phyloP scores from a whole-genome alignment of 2,329 filamentous ascomycete genomes.

The Beauveria varroae region DNA sequence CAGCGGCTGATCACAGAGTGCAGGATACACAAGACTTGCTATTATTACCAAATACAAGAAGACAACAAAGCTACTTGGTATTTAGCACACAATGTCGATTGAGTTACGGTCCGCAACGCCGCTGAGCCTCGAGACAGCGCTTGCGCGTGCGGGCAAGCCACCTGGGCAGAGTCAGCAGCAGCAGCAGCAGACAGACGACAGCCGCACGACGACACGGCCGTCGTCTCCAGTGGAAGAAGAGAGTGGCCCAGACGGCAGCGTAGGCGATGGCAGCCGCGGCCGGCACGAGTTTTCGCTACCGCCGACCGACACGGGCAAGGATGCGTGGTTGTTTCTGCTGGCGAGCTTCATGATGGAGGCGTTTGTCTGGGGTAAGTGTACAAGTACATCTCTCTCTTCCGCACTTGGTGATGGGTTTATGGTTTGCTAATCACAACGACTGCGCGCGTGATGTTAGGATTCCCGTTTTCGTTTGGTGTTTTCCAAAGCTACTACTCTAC shows the following conservation, averaged over 20 bases:
- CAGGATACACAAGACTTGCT: too few species aligned
- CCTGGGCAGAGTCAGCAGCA: background rate
- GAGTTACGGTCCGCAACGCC: background rate
- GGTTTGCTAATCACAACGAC: background rate
- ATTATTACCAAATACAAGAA: too few species aligned
- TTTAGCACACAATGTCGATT: background rate
- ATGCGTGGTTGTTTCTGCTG: slow-evolving; percentile 27
- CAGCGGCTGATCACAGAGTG: too few species aligned
- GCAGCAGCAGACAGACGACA: background rate
- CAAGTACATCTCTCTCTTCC: too few species aligned
- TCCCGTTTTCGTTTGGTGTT: slow-evolving; percentile 61
- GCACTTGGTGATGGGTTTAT: background rate
- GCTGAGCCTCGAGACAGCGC: background rate
- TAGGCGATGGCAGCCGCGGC: background rate
- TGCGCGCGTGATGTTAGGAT: slow-evolving; percentile 36
- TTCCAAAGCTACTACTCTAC: slow-evolving; percentile 63
- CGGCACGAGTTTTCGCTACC: slow-evolving; percentile 19
- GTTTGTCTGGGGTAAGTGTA: slow-evolving; percentile 24
- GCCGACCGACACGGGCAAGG: slow-evolving; percentile 24
- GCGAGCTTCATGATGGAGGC: slow-evolving; percentile 26
- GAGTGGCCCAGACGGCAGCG: background rate
- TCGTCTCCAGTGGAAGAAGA: background rate
- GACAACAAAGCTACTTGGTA: too few species aligned
- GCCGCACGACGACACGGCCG: background rate
- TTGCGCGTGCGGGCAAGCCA: background rate